Percentiles rank a stretch among this genome's conserved stretches.
Conservation (phyloP, 345 rosid species). For the Salix brachista region DNA sequence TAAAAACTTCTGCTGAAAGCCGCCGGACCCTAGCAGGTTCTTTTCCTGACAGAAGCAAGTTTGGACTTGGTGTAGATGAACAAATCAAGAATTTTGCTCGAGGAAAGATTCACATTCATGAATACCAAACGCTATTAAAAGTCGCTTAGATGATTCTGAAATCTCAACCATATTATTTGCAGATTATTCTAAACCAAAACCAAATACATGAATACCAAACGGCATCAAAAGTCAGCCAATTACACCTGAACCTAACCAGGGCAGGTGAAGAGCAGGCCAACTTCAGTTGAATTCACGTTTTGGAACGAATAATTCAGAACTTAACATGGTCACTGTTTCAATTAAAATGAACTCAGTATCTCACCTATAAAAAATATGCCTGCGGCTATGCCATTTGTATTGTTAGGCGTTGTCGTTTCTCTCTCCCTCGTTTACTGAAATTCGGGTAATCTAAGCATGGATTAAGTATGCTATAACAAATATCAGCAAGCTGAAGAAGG, state of each 20-base stretch:
- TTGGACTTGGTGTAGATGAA: slow-evolving; percentile 49
- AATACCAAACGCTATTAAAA: not conserved
- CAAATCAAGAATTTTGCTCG: slow-evolving; percentile 28
- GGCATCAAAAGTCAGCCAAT: not conserved
- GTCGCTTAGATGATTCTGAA: not conserved
- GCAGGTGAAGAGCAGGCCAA: not conserved
- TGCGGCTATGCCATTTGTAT: not conserved
- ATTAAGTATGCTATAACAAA: slow-evolving; percentile 23
- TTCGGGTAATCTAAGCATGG: not conserved
- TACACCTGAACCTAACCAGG: not conserved
- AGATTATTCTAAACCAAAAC: not conserved
- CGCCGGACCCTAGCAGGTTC: slow-evolving; percentile 5
- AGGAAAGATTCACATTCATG: slow-evolving; percentile 40
- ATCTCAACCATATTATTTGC: not conserved
- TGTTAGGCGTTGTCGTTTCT: not conserved
- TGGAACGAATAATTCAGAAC: not conserved
- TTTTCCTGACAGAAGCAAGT: slow-evolving; percentile 29
- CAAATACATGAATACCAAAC: not conserved
- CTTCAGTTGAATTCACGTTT: not conserved
- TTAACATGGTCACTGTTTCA: not conserved
- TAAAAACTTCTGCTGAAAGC: not conserved
- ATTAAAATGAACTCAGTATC: slow-evolving; percentile 25
- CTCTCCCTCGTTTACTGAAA: not conserved
- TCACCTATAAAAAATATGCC: slow-evolving; percentile 23
- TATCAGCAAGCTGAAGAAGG: slow-evolving; percentile 32